Base-by-base conservation (phyloP, 148 eudicot species). In the Heliosperma pusillum region DNA sequence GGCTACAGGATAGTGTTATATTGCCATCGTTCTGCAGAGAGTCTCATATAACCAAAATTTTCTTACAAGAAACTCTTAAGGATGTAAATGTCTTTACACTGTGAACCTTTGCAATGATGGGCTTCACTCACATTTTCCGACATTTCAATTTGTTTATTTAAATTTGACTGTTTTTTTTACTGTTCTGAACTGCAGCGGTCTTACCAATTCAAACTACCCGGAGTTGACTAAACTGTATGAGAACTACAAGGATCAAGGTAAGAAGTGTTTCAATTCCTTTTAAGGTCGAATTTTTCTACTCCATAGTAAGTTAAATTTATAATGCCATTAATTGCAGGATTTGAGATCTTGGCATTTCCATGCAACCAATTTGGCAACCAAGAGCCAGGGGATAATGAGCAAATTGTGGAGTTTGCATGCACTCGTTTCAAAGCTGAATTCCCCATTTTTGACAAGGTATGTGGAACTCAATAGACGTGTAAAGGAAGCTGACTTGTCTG, bases 121-220 rank as follows among this genome's bases (percentile, higher is more conserved):
- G 42, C 0, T 36, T 36, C 3, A 10, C 42, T 36, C 42, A 36
- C 42, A 1, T 11, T 27, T 15, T 63, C 67, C 25, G 11, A 25
- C 19, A 20, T 33, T 33, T 7, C 5, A 47, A 24, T 50, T 22
- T n/a, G 2, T 7, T 2, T 26, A 36, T 22, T 5, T 63, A 20
- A 15, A n/a, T 6, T 10, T 40, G 10, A 16, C 19, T 22, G 19
- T 68, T 70, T 55, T 60, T 60, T 29, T 53, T 22, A 15, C 33
- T 76, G 12, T 17, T 71, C 63, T 72, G 7, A 8, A 55, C 5
- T 80, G 79, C 87, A 90, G 96, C 78, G 94, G 97, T 71, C 79
- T 93, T 63, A 84, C 98, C 45, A 86, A 89, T 81, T 93, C 98
- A 44, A 93, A 93, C 73, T 91, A 93, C 82, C 78, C 91, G 0